Base-by-base conservation (phyloP, 1,284 basidiomycete species). In the Malassezia restricta region DNA sequence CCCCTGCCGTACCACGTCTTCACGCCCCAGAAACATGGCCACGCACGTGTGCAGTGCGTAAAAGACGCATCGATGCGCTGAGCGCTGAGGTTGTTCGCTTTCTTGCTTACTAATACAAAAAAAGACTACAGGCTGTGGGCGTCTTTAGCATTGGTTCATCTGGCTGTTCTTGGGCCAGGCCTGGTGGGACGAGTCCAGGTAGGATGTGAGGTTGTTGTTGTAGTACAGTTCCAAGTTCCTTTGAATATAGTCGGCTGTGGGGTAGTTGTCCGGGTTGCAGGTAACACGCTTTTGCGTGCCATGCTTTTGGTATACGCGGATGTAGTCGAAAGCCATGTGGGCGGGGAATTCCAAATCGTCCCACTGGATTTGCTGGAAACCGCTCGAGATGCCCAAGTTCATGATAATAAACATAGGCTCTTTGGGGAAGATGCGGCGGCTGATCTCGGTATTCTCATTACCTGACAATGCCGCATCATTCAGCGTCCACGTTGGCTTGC, bases 291-390 rank as follows among this genome's bases (percentile, higher is more conserved):
- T 11, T 35, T 62, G 61, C n/a, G 55, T 57, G 43, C 62, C 65
- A 1, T 52, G 43, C 41, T 54, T 55, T 54, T 71, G 69, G 51
- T 71, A 71, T 32, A 71, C 63, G 63, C 57, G 43, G 0, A 66
- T 38, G 27, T 66, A 63, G 37, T 66, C 62, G 32, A 66, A 24
- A 27, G 65, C 61, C 63, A 77, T 69, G 40, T 75, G 68, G 35
- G 76, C 76, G 17, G 77, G 77, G 66, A 76, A 76, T 9, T 56
- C 63, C 43, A 78, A 44, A 3, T 40, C 9, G 3, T 29, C 17
- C 53, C 31, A 41, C 32, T 29, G 35, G 57, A 71, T 59, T 0
- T 52, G 31, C 57, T 71, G 67, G 64, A 71, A 71, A 32, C 67
- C 54, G 11, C 42, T 38, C 33, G 67, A 61, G 49, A 71, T 64